phyloP scores from a whole-genome alignment of 2,329 filamentous ascomycete genomes.

The Xylaria sp. region DNA sequence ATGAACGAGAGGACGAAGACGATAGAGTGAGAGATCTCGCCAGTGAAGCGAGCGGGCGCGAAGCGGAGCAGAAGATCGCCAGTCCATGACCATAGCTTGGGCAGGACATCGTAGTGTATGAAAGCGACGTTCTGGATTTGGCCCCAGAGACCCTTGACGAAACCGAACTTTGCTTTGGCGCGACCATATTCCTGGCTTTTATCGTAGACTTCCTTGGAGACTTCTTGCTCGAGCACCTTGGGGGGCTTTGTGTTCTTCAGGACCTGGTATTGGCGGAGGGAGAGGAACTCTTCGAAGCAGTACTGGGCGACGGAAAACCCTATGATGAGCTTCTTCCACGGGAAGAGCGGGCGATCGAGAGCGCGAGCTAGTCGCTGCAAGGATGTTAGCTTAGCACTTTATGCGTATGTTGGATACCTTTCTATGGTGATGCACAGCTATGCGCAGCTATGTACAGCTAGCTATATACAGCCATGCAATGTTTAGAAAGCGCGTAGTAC shows the following conservation, averaged over 20 bases:
- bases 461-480: not conserved
- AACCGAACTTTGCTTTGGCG: slow-evolving; percentile 90
- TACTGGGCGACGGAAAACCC: slow-evolving; percentile 95
- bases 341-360: slow-evolving; percentile 91
- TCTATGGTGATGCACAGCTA: not conserved
- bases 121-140: slow-evolving; percentile 90
- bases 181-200: slow-evolving; percentile 96
- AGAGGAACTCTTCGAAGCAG: slow-evolving; percentile 88
- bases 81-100: slow-evolving; percentile 87
- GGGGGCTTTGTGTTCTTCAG: slow-evolving; percentile 83
- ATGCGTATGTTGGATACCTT: not conserved
- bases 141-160: slow-evolving; percentile 82
- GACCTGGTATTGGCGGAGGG: slow-evolving; percentile 88
- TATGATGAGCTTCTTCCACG: slow-evolving; percentile 96
- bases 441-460: too few relatives aligned
- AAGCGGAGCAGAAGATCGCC: slow-evolving; percentile 78
- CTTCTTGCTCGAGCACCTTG: slow-evolving; percentile 86
- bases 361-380: slow-evolving; percentile 78
- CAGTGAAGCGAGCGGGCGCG: slow-evolving; percentile 80
- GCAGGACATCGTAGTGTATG: slow-evolving; percentile 90
- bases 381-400: slow-evolving; percentile 26
- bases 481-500: slow-evolving; percentile 9
- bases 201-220: slow-evolving; percentile 90
- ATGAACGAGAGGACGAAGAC: slow-evolving; percentile 91
- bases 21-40: slow-evolving; percentile 93